Percentiles rank a stretch among this genome's conserved stretches.
Evolutionary conservation across 2,329 filamentous ascomycete species (phyloP).

Genomic region (Tolypocladium nubicola): DNA sequence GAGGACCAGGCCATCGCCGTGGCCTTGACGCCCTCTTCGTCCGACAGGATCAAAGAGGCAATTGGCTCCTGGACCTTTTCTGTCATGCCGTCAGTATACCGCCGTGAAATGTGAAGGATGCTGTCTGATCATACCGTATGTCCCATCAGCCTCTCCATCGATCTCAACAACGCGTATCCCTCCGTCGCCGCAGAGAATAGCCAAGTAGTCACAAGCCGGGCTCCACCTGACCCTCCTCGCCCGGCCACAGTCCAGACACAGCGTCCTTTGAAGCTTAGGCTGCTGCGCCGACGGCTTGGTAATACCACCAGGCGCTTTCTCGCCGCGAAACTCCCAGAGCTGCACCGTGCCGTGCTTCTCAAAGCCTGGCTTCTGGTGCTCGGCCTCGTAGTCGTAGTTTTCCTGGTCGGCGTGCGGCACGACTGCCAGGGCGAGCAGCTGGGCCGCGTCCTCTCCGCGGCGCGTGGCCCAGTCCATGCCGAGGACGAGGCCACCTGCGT

Average conservation of each 20-base stretch:
- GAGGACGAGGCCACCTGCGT: slow-evolving; percentile 41
- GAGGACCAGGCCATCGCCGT: slow-evolving; percentile 46
- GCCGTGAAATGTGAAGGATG: not conserved
- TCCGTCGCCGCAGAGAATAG: slow-evolving; percentile 40
- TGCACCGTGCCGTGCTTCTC: slow-evolving; percentile 38
- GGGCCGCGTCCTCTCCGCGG: slow-evolving; percentile 21
- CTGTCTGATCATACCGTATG: slow-evolving; percentile 26
- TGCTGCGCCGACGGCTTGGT: slow-evolving; percentile 20
- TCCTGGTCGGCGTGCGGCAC: slow-evolving; percentile 41
- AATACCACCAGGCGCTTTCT: slow-evolving; percentile 17
- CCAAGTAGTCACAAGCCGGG: slow-evolving; percentile 35
- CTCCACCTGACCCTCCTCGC: slow-evolving; percentile 43
- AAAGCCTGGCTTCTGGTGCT: slow-evolving; percentile 24
- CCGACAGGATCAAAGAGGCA: slow-evolving; percentile 30
- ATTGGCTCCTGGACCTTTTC: slow-evolving; percentile 34
- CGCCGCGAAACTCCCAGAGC: slow-evolving; percentile 36
- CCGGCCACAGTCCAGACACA: slow-evolving; percentile 41
- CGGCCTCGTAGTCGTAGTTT: slow-evolving; percentile 25
- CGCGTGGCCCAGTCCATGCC: slow-evolving; percentile 42
- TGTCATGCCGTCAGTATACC: slow-evolving; percentile 16
- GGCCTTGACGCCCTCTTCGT: slow-evolving; percentile 36
- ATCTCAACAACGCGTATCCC: slow-evolving; percentile 35
- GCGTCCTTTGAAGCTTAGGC: slow-evolving; percentile 29
- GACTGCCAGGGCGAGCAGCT: slow-evolving; percentile 41
- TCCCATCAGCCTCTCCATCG: slow-evolving; percentile 15